These are phyloP conservation scores for Fusarium chuoi DNA, from an alignment of 2,329 filamentous ascomycete genomes.

Conservation along the genomic window DNA sequence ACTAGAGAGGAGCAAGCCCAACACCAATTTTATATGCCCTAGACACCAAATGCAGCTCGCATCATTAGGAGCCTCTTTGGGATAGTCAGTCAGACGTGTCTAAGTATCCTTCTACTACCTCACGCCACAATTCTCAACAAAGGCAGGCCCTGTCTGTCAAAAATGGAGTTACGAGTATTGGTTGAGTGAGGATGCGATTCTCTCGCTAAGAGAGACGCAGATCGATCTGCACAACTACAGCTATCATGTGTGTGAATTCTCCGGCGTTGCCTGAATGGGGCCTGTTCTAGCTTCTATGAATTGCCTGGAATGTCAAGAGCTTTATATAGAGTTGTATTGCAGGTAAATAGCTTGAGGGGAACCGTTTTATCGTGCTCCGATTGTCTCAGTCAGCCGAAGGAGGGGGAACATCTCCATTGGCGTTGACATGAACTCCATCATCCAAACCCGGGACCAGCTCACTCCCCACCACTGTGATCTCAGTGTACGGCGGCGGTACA, in stretches of 20 bases:
- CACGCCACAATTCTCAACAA: background rate
- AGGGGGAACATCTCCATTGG: background rate
- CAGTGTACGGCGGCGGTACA: background rate
- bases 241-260: background rate
- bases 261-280: too few relatives aligned
- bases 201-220: background rate
- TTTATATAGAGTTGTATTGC: too few relatives aligned
- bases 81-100: rapidly evolving
- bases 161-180: background rate
- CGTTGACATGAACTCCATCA: background rate
- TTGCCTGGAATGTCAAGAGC: too few relatives aligned
- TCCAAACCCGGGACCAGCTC: background rate
- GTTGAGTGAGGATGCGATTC: background rate
- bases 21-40: background rate
- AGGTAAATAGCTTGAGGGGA: too few relatives aligned
- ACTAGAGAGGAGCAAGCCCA: background rate
- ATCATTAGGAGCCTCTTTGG: background rate
- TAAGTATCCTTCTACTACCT: background rate
- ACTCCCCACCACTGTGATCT: background rate
- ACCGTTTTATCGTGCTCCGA: too few relatives aligned
- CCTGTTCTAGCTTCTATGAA: too few relatives aligned
- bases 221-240: background rate
- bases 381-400: background rate
- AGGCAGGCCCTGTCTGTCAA: background rate
- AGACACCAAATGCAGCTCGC: background rate